Evolutionary conservation across 2,329 filamentous ascomycete genomes (phyloP).

Genomic region (Hypoxylon sp.): DNA sequence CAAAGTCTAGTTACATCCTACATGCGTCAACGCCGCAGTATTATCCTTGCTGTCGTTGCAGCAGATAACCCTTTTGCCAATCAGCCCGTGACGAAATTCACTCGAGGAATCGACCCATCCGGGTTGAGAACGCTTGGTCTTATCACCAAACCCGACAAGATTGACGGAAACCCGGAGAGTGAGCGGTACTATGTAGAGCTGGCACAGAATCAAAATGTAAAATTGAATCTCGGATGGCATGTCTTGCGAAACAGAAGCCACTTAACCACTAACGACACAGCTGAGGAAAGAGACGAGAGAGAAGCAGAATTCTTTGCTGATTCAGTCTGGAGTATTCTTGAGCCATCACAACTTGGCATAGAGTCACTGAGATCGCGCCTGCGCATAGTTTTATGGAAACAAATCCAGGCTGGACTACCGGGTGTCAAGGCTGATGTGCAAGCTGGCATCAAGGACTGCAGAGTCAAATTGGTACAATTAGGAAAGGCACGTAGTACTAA

Average conservation of each 20-base stretch:
- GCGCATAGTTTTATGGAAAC: slow-evolving; percentile 57
- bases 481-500: slow-evolving; percentile 59
- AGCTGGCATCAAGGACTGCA: slow-evolving; percentile 51
- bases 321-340: slow-evolving; percentile 48
- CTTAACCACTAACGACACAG: slow-evolving; percentile 49
- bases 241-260: slow-evolving; percentile 57
- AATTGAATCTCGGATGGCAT: slow-evolving; percentile 58
- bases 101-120: slow-evolving; percentile 47
- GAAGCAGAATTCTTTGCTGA: slow-evolving; percentile 56
- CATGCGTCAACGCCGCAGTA: slow-evolving; percentile 65
- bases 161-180: slow-evolving; percentile 46
- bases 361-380: slow-evolving; percentile 58
- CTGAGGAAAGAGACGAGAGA: slow-evolving; percentile 52
- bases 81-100: slow-evolving; percentile 64
- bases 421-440: slow-evolving; percentile 55
- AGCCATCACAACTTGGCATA: slow-evolving; percentile 55
- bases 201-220: slow-evolving; percentile 54
- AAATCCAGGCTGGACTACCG: slow-evolving; percentile 55
- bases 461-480: slow-evolving; percentile 56
- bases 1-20: slow-evolving; percentile 63
- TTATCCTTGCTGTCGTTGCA: slow-evolving; percentile 68
- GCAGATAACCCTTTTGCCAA: slow-evolving; percentile 67
- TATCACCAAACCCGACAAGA: slow-evolving; percentile 63
- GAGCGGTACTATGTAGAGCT: slow-evolving; percentile 52
- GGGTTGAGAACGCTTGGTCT: slow-evolving; percentile 63